phyloP scores from a whole-genome alignment of 192 early-diverging fungal genomes.

The Coemansia sp. region DNA sequence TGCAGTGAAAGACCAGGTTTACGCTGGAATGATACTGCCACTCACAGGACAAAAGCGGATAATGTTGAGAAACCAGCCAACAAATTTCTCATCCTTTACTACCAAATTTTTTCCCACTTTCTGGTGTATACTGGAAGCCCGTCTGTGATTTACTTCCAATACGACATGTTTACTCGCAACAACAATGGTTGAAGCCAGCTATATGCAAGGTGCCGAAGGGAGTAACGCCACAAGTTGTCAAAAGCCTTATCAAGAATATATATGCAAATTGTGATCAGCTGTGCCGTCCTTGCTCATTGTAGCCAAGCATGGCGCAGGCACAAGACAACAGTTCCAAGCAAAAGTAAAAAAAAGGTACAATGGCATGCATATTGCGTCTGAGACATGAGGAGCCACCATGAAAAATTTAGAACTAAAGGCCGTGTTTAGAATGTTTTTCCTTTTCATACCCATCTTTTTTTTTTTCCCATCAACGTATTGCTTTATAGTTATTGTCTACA shows the following conservation, averaged over 20 bases:
- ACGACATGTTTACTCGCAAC: background rate
- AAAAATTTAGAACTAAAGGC: background rate
- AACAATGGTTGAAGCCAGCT: background rate
- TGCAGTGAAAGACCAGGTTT: background rate
- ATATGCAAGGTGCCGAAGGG: background rate
- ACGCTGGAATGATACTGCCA: background rate
- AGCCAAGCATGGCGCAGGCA: background rate
- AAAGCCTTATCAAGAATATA: background rate
- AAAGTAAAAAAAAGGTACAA: background rate
- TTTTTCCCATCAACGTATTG: background rate
- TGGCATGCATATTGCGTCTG: background rate
- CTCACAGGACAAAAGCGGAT: background rate
- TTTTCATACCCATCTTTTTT: background rate
- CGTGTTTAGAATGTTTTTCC: background rate
- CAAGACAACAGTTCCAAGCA: background rate
- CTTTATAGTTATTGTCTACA: background rate
- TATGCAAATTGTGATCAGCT: too few species aligned
- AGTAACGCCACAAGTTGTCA: too few species aligned
- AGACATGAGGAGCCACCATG: background rate
- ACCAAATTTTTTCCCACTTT: background rate
- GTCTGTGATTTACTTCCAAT: background rate
- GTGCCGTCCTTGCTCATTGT: background rate
- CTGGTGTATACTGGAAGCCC: constrained; percentile 5
- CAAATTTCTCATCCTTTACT: constrained; percentile 1
- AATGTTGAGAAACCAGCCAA: background rate